These are phyloP conservation scores for Yamadazyma triangularis DNA, from an alignment of 1,139 yeast genomes.

Conservation along the genomic window DNA sequence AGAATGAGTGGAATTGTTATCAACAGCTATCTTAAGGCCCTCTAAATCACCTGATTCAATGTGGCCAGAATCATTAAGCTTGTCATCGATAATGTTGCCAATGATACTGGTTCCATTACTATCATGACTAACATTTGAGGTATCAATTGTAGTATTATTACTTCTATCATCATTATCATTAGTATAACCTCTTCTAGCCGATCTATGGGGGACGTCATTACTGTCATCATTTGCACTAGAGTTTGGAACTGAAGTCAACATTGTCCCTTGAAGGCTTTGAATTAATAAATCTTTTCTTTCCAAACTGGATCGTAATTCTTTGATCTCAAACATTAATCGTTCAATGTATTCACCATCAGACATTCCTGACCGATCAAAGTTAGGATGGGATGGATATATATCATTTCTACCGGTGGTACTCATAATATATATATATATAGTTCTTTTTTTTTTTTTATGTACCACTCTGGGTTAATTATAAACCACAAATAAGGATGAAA, in stretches of 20 bases:
- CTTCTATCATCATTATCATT: background rate
- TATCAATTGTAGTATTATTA: background rate
- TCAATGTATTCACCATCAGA: conserved; percentile 33
- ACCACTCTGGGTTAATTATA: too few species aligned
- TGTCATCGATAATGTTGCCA: background rate
- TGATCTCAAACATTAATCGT: conserved; percentile 32
- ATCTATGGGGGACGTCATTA: conserved; percentile 6
- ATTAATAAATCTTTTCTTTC: conserved; percentile 13
- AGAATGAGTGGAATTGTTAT: too few species aligned
- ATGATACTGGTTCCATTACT: too few species aligned
- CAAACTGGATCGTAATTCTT: conserved; percentile 21
- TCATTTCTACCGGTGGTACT: conserved; percentile 9
- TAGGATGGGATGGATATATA: conserved; percentile 33
- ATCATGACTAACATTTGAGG: background rate
- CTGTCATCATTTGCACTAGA: background rate
- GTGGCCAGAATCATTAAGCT: background rate
- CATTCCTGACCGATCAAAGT: conserved; percentile 28
- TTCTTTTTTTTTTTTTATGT: too few species aligned
- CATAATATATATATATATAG: too few species aligned
- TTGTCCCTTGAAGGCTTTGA: conserved; percentile 15
- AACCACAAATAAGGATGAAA: too few species aligned
- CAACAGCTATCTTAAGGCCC: background rate
- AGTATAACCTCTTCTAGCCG: conserved; percentile 5
- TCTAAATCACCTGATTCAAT: background rate
- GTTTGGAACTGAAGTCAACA: conserved; percentile 3